Evolutionary conservation across 2,329 filamentous ascomycete species (phyloP), one percentile per base, ranked within the genome.

Genomic region (Harringtonia lauricola): DNA sequence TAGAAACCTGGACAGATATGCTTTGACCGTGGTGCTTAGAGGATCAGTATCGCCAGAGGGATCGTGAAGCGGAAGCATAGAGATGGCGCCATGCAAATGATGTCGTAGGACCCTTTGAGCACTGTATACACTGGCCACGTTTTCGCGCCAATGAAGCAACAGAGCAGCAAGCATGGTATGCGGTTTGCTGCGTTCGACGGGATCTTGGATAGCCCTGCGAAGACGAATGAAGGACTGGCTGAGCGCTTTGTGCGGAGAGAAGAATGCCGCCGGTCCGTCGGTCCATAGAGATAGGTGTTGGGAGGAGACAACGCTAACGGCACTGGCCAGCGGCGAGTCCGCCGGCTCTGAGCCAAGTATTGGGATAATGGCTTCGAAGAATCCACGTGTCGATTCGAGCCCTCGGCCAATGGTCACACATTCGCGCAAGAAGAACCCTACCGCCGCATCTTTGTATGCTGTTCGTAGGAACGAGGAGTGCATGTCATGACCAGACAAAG

Each of bases 91-190:
- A 7, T 41, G 39, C 18, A 41, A 30, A 30, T 41, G 39, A 15
- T 41, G 39, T 26, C 14, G 39, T 30, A 34, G 22, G 19, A 41
- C 39, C 29, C 13, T 33, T 19, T 41, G 39, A 14, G 19, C 29
- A 7, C 28, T 41, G n/a, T 41, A 41, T 14, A 41, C 39, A 9
- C 39, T 21, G 21, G 30, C 39, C 2, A 41, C 30, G 21, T 41
- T 41, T 34, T 41, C 39, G 29, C 39, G 39, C 39, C 39, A 41
- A 30, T 41, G 39, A 29, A 41, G 39, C 7, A 41, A 30, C 14
- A 41, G 39, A n/a, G 39, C 19, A 21, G 39, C 39, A 6, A 41
- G 39, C 13, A 34, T 41, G 14, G 39, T 41, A 14, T 41, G 39
- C 10, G 39, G 39, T 14, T 41, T 33, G 18, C 18, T 34, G 18